Evolutionary conservation across 352 stramenopile genomes (phyloP).

Genomic region (Globisporangium irregulare): DNA sequence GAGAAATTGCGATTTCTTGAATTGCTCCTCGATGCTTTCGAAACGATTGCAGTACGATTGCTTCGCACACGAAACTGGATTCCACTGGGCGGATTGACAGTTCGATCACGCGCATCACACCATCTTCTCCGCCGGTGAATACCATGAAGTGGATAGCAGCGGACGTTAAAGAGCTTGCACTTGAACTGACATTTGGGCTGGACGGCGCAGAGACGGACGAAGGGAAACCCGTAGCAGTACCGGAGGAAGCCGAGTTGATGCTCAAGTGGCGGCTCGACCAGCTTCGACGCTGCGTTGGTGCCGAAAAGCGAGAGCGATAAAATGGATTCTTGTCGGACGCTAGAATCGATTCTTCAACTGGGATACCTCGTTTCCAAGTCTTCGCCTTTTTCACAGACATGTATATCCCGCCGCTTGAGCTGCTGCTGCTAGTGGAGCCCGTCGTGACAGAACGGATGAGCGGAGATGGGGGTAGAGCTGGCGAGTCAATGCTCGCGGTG

Average conservation of each 20-base stretch:
- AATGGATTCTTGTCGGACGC: constrained; percentile 62
- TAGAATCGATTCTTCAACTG: constrained; percentile 35
- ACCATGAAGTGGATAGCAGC: constrained; percentile 54
- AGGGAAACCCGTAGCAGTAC: neutral
- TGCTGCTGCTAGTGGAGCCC: neutral
- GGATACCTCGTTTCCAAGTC: constrained; percentile 23
- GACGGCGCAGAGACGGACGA: constrained; percentile 25
- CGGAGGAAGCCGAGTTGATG: constrained; percentile 11
- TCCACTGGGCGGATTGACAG: constrained; percentile 32
- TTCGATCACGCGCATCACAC: constrained; percentile 54
- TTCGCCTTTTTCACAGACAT: constrained; percentile 19
- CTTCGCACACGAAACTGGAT: constrained; percentile 39
- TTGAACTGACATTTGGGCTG: constrained; percentile 16
- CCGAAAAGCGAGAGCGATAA: constrained; percentile 46
- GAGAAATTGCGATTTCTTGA: constrained; percentile 62
- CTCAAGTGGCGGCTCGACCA: constrained; percentile 32
- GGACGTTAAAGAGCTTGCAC: neutral
- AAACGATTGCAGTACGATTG: constrained; percentile 47
- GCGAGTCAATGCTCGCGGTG: neutral
- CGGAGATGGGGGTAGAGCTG: neutral
- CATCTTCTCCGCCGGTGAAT: constrained; percentile 65
- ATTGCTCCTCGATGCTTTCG: constrained; percentile 57
- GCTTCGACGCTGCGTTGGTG: constrained; percentile 28
- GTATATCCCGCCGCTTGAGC: constrained; percentile 12
- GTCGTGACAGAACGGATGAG: constrained; percentile 1